Evolutionary conservation across 108 stramenopile genomes (phyloP), one percentile per base, ranked within the genome.

Genomic region (Conticribra weissflogii): DNA sequence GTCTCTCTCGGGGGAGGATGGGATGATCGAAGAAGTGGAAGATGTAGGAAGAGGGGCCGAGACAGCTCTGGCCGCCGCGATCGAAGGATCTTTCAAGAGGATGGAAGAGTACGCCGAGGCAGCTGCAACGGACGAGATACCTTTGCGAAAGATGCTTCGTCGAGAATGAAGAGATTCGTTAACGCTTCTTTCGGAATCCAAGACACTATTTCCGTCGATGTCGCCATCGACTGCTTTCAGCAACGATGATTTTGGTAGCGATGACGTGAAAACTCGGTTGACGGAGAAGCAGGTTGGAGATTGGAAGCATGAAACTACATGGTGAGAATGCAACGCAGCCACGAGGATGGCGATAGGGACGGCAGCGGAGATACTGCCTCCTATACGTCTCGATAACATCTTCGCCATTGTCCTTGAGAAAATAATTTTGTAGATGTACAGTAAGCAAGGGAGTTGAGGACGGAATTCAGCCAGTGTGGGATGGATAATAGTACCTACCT

Each of bases 1-100:
- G 3, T 80, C 56, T 16, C 79, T 60, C 65, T 76, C 66, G 29
- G 68, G 74, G n/a, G 22, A 30, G 48, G 2, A 0, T 16, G n/a
- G 30, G 22, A 47, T 1, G 27, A 45, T 29, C 12, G 64, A 15
- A 22, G 19, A 19, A 9, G 49, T 47, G 29, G 49, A 19, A 9
- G 45, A 32, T 18, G 49, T 30, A 3, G 25, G 3, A 3, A 24
- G 4, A 0, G 74, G 74, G 14, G 15, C 32, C 34, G 58, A 19
- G 14, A 75, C 66, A 17, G 67, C 74, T 47, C 49, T 67, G 24
- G 74, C 74, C 14, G 34, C 19, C 23, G 59, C 49, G 16, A 54
- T 24, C 14, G 54, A 61, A 1, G 66, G 65, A 47, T 21, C 18
- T 23, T 14, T 25, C 23, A 67, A 1, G 31, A 60, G 0, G 15